A percentile compares a stretch with the other conserved stretches of the same genome.
Evolutionary conservation across 164 flowering plant genomes (phyloP).

Genomic region (Dillenia turbinata): DNA sequence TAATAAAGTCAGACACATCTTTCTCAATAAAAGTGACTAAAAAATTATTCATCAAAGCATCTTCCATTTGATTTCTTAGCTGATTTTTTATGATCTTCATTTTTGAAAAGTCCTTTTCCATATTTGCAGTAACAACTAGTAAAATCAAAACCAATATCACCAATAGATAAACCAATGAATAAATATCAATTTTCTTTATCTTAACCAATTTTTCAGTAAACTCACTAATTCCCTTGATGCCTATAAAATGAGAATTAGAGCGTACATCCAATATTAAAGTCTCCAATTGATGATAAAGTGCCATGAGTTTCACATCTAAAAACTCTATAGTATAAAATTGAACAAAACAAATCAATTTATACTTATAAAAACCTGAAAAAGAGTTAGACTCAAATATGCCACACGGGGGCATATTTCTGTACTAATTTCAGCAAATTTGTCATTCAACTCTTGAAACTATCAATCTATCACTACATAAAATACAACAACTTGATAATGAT

Average conservation of each 20-base stretch:
- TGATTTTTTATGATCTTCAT: not conserved
- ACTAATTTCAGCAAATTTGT: too few species aligned
- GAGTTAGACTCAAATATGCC: too few species aligned
- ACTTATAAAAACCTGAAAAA: too few species aligned
- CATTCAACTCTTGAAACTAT: too few species aligned
- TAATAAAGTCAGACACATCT: not conserved
- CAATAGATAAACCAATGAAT: not conserved
- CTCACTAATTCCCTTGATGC: not conserved
- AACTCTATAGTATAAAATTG: too few species aligned
- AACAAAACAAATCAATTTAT: too few species aligned
- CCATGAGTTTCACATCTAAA: too few species aligned
- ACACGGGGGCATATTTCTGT: too few species aligned
- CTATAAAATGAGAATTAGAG: not conserved
- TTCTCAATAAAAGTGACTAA: not conserved
- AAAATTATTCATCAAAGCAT: not conserved
- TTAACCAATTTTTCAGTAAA: not conserved
- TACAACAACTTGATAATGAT: constrained; percentile 2
- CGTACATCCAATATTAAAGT: too few species aligned
- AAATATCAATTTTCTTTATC: not conserved
- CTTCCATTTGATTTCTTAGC: not conserved
- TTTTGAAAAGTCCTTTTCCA: not conserved
- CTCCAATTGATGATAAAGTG: too few species aligned
- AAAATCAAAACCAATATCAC: not conserved
- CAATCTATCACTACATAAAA: not conserved
- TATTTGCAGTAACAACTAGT: constrained; percentile 1